Evolutionary conservation across 352 stramenopile species (phyloP).

Genomic region (Albugo laibachii): DNA sequence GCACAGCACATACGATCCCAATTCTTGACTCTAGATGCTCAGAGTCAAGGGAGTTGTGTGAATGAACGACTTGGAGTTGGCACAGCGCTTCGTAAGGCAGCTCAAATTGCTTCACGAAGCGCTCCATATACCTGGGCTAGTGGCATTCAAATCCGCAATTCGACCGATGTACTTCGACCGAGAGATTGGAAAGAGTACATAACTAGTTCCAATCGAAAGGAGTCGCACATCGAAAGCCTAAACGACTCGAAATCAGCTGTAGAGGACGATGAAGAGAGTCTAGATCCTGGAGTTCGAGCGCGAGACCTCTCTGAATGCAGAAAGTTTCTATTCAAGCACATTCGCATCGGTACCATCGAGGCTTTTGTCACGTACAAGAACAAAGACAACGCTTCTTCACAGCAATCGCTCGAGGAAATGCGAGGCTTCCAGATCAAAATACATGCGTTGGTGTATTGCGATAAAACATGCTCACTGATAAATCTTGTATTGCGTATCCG

Average conservation of each 20-base stretch:
- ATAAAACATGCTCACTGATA: slow-evolving; percentile 64
- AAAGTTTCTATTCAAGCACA: slow-evolving; percentile 49
- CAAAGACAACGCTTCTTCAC: slow-evolving; percentile 20
- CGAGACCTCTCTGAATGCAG: not conserved
- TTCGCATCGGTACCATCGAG: slow-evolving; percentile 53
- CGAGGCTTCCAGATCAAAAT: slow-evolving; percentile 71
- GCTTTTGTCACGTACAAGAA: slow-evolving; percentile 69
- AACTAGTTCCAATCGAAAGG: not conserved
- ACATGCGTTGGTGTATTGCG: slow-evolving; percentile 66
- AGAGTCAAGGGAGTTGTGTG: no score
- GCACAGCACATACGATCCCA: no score
- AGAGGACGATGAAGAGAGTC: not conserved
- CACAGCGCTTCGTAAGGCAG: no score
- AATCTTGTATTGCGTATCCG: slow-evolving; percentile 57
- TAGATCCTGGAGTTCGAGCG: not conserved
- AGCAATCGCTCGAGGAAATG: slow-evolving; percentile 64
- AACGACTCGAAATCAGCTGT: not conserved
- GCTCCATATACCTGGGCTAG: no score
- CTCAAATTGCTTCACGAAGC: no score
- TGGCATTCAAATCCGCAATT: no score
- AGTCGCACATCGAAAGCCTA: not conserved
- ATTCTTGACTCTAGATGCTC: no score
- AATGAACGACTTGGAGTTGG: no score
- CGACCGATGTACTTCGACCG: no score
- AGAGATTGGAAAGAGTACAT: no score